Evolutionary conservation across 345 rosid species (phyloP).

Genomic region (Hypericum perforatum): DNA sequence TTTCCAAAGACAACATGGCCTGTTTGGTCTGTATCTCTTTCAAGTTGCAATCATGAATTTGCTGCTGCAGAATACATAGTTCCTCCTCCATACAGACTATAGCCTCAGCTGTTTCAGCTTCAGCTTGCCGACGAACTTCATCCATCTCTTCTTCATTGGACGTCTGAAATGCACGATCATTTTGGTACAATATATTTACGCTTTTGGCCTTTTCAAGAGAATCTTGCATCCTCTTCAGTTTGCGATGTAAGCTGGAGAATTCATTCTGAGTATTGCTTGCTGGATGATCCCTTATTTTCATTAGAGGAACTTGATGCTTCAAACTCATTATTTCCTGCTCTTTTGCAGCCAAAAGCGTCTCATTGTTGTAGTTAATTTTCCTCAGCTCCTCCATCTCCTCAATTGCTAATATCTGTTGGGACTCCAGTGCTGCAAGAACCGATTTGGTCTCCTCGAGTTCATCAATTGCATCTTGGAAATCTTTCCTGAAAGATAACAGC

Average conservation of each 20-base stretch:
- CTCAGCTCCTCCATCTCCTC: conserved; percentile 57
- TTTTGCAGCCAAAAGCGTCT: conserved; percentile 41
- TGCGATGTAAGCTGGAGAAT: conserved; percentile 33
- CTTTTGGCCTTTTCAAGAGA: conserved; percentile 82
- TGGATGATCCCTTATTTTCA: conserved; percentile 33
- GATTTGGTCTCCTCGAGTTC: conserved; percentile 57
- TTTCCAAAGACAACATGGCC: conserved; percentile 34
- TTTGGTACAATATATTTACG: conserved; percentile 59
- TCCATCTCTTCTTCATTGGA: conserved; percentile 73
- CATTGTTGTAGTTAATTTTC: conserved; percentile 35
- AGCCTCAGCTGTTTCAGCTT: conserved; percentile 88
- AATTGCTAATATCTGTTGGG: conserved; percentile 57
- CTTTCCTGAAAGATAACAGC: conserved; percentile 29
- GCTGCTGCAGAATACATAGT: conserved; percentile 72
- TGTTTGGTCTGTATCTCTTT: conserved; percentile 50
- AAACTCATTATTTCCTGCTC: conserved; percentile 43
- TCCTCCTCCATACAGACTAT: conserved; percentile 90
- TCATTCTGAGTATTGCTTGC: conserved; percentile 19
- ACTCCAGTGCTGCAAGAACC: conserved; percentile 74
- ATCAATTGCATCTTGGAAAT: conserved; percentile 32
- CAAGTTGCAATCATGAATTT: conserved; percentile 50
- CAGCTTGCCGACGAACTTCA: conserved; percentile 59
- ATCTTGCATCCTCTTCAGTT: conserved; percentile 73
- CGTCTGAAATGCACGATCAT: conserved; percentile 44
- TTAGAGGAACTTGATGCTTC: conserved; percentile 41